phyloP scores from a whole-genome alignment of 2,329 filamentous ascomycete genomes.

The Penicillium sp. region DNA sequence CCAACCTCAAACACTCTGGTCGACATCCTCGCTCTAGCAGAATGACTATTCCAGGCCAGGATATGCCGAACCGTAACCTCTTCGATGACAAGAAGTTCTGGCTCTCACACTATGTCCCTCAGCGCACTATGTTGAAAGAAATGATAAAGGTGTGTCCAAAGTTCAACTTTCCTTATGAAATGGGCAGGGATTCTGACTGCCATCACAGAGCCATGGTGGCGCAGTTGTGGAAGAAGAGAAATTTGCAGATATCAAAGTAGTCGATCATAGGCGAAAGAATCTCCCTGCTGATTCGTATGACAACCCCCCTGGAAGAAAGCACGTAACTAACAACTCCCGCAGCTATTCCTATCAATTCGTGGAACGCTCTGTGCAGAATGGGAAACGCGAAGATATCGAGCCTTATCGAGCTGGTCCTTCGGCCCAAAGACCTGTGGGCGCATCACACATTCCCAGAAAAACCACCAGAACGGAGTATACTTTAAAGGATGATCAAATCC shows the following conservation, averaged over 20 bases:
- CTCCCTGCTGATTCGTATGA: conserved; percentile 50
- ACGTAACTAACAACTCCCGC: conserved; percentile 1
- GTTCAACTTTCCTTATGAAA: not conserved
- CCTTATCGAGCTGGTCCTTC: conserved; percentile 49
- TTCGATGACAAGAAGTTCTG: conserved; percentile 60
- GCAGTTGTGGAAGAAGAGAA: conserved; percentile 53
- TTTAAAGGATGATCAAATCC: conserved; percentile 45
- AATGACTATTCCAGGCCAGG: not conserved
- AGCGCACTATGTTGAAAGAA: conserved; percentile 49
- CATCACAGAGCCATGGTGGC: conserved; percentile 54
- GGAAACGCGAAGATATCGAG: conserved; percentile 50
- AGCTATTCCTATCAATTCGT: conserved; percentile 61
- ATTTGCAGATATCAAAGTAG: conserved; percentile 58
- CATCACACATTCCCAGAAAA: conserved; percentile 37
- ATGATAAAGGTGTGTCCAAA: conserved; percentile 44
- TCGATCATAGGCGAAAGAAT: conserved; percentile 57
- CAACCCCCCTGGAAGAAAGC: not conserved
- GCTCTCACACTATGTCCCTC: conserved; percentile 56
- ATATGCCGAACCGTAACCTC: conserved; percentile 27
- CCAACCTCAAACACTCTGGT: not conserved
- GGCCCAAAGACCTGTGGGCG: conserved; percentile 46
- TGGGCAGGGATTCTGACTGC: conserved; percentile 1
- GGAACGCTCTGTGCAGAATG: conserved; percentile 53
- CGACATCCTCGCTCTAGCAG: not conserved
- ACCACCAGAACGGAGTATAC: conserved; percentile 37